These are phyloP conservation scores for Sordaria brevicollis DNA, from an alignment of 495 filamentous ascomycete species.

Conservation along the genomic window DNA sequence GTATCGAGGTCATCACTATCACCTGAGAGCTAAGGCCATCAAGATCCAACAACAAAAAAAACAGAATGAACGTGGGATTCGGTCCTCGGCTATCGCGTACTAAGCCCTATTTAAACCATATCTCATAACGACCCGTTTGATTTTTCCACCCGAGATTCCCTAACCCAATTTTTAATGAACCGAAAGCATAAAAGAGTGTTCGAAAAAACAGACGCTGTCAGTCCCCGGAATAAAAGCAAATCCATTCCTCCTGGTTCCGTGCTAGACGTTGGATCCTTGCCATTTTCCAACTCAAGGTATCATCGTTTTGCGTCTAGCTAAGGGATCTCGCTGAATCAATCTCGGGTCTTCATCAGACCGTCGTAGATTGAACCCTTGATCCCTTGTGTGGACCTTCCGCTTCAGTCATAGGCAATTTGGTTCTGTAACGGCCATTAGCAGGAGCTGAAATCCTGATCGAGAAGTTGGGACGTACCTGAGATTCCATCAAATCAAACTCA, in stretches of 20 bases:
- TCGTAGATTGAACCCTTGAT: not conserved
- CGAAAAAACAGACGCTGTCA: not conserved
- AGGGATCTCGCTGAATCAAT: not conserved
- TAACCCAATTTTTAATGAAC: not conserved
- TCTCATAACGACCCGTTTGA: not conserved
- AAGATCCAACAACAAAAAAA: not conserved
- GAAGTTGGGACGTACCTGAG: conserved; percentile 12
- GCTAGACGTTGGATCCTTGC: not conserved
- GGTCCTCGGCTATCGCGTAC: not conserved
- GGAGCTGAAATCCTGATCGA: not conserved
- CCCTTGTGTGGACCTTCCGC: not conserved
- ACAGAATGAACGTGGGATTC: not conserved
- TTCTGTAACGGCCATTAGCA: not conserved
- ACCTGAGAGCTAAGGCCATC: not conserved
- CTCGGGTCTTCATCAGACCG: not conserved
- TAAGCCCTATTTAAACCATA: not conserved
- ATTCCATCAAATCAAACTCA: conserved; percentile 30
- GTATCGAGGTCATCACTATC: not conserved
- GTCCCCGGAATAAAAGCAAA: not conserved
- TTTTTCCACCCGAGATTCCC: not conserved
- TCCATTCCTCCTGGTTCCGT: not conserved
- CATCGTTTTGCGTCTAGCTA: not conserved
- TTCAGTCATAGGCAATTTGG: not conserved
- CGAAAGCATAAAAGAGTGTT: not conserved
- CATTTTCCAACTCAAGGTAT: not conserved